A percentile compares a stretch with the other conserved stretches of the same genome.
Conservation (phyloP, 345 rosid species). For the Linum usitatissimum region DNA sequence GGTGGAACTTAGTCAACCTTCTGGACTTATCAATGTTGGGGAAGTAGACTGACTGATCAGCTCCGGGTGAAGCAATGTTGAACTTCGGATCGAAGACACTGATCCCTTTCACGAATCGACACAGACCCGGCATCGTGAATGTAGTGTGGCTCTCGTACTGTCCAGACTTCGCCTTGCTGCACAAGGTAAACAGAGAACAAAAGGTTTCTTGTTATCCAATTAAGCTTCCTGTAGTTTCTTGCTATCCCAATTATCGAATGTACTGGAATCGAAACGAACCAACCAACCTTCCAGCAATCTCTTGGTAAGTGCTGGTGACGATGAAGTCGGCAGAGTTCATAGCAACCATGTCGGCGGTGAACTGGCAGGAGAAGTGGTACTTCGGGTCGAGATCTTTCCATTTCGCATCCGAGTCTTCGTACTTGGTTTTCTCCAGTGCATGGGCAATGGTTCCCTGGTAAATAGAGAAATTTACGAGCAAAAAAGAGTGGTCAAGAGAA, state of each 20-base stretch:
- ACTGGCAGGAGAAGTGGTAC: constrained; percentile 92
- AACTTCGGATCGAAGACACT: constrained; percentile 86
- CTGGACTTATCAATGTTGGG: constrained; percentile 47
- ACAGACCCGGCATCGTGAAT: constrained; percentile 89
- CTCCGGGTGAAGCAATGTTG: constrained; percentile 90
- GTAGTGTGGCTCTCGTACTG: constrained; percentile 82
- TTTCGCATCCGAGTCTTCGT: constrained; percentile 76
- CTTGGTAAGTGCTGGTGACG: constrained; percentile 87
- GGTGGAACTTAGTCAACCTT: constrained; percentile 46
- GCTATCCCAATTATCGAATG: background rate
- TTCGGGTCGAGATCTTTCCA: constrained; percentile 82
- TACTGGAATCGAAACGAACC: background rate
- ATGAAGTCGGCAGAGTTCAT: constrained; percentile 83
- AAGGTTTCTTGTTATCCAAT: background rate
- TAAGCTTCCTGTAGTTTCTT: background rate
- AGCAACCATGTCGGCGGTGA: constrained; percentile 73
- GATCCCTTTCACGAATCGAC: constrained; percentile 80
- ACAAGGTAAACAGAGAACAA: background rate
- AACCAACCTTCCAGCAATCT: constrained; percentile 85
- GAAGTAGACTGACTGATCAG: constrained; percentile 92
- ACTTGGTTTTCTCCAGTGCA: constrained; percentile 86
- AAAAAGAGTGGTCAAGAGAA: too few species aligned
- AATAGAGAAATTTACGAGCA: constrained; percentile 4
- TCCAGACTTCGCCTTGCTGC: constrained; percentile 69
- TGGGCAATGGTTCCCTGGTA: constrained; percentile 78